Evolutionary conservation across 2,329 filamentous ascomycete species (phyloP).

Genomic region (Colletotrichum sidae): DNA sequence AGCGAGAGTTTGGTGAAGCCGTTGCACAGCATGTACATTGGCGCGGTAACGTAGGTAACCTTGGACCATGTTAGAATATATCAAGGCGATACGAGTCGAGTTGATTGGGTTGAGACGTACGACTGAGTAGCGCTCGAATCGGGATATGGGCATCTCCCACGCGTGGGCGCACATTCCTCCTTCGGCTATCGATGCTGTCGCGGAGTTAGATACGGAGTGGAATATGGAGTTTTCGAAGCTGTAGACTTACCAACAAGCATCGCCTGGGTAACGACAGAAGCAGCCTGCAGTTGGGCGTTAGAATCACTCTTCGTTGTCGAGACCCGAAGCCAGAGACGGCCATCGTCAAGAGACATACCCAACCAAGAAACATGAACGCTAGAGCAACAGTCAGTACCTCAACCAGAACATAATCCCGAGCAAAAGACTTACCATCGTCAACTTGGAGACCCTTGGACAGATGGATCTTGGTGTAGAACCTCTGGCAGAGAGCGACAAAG

Average conservation of each 20-base stretch:
- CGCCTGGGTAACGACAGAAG: conserved; percentile 33
- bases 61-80: not conserved
- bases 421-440: conserved; percentile 39
- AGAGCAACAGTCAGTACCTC: not conserved
- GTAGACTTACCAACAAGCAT: conserved; percentile 13
- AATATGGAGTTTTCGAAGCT: too few species aligned
- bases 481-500: conserved; percentile 37
- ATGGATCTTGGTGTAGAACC: conserved; percentile 45
- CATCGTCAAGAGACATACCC: conserved; percentile 23
- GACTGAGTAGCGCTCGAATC: conserved; percentile 31
- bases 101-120: conserved; percentile 15
- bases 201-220: too few species aligned
- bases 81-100: not conserved
- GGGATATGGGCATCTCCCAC: conserved; percentile 38
- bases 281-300: not conserved
- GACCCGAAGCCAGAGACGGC: not conserved
- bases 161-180: conserved; percentile 36
- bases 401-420: too few species aligned
- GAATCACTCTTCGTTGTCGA: not conserved
- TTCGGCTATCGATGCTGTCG: conserved; percentile 10
- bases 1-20: conserved; percentile 52
- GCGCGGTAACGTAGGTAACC: conserved; percentile 41
- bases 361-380: conserved; percentile 39
- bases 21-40: conserved; percentile 50
- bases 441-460: conserved; percentile 39